Conservation (phyloP, 2,329 filamentous ascomycete species). For the Colletotrichum horii region DNA sequence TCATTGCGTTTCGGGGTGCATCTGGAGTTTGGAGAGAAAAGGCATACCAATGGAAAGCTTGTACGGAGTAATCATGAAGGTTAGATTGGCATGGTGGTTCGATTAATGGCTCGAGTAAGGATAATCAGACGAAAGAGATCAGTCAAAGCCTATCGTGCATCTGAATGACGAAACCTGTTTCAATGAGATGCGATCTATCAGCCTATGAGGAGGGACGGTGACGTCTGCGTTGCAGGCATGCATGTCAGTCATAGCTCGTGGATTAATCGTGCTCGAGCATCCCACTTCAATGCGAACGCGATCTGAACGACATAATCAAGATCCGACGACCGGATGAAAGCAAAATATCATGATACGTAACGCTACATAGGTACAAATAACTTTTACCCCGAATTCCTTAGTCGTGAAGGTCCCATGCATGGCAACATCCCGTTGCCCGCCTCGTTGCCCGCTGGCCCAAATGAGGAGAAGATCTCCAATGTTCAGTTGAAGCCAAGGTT, state of each 20-base stretch:
- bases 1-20: neutral
- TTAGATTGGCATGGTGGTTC: neutral
- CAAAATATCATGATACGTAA: neutral
- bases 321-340: neutral
- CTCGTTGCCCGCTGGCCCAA: neutral
- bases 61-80: neutral
- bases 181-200: neutral
- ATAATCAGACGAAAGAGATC: neutral
- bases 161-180: neutral
- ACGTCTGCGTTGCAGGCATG: neutral
- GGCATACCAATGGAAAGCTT: neutral
- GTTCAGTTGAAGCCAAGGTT: neutral
- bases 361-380: neutral
- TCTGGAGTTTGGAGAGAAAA: constrained; percentile 5
- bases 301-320: neutral
- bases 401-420: neutral
- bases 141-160: neutral
- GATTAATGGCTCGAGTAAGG: constrained; percentile 1
- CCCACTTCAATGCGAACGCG: neutral
- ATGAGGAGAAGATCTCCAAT: neutral
- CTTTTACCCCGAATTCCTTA: neutral
- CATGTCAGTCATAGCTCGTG: neutral
- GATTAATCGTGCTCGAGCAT: neutral
- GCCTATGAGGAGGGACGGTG: neutral
- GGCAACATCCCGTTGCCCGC: neutral